Base-by-base conservation (phyloP, 1,284 basidiomycete genomes). In the Coniferiporia weirii region DNA sequence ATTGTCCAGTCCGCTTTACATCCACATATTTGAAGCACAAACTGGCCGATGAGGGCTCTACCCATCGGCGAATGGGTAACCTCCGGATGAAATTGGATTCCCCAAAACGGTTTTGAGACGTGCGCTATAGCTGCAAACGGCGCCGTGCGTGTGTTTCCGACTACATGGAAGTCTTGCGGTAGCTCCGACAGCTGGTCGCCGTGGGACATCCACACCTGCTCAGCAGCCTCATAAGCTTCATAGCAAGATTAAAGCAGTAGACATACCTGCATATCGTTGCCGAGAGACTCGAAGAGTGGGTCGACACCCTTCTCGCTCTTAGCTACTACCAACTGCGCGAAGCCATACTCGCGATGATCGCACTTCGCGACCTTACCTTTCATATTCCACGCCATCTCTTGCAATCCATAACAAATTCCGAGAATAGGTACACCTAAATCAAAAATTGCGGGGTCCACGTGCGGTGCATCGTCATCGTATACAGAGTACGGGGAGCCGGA, bases 131-230 rank as follows among this genome's bases (percentile, higher is more conserved):
- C 95, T 6, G 95, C 95, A 70, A 82, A 99, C 0, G 96, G 96
- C 0, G 96, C 95, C 1, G 89, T 91, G 34, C 82, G 76, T 1
- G 97, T 99, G 59, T 81, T 81, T 6, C 93, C 97, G 65, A 99
- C 91, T 65, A 92, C 83, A 68, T 92, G 85, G 75, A 98, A 99
- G 67, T 89, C 77, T 0, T 86, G 77, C 19, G 97, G 97, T 7
- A 90, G 79, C 59, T 81, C 82, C 38, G 86, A 89, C 52, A 99
- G 82, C 68, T 98, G 94, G 73, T 99, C 97, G 19, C 96, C 96
- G 72, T 99, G 97, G 38, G 95, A 98, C 97, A 99, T 99, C 97
- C 97, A 99, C 43, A 98, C 96, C 90, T 96, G 66, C n/a, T 40
- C 38, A 15, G 38, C 38, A 10, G 38, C 15, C 15, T 15, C 12